These are phyloP conservation scores for Beauveria pseudobassiana DNA, from an alignment of 2,329 filamentous ascomycete species.

Conservation along the genomic window DNA sequence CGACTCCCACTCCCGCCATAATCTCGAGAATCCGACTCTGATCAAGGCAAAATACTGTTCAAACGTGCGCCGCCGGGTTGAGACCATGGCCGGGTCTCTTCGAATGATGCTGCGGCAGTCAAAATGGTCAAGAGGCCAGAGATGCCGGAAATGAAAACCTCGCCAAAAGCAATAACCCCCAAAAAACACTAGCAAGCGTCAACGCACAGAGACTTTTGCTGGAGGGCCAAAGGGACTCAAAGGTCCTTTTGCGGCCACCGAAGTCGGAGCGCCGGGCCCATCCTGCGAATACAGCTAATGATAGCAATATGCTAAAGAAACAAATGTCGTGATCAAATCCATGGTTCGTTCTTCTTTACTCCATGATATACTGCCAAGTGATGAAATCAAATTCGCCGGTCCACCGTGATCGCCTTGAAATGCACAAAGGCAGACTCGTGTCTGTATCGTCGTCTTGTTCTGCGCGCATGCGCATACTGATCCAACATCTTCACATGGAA, in stretches of 20 bases:
- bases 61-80: not conserved
- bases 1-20: not conserved
- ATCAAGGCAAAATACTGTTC: not conserved
- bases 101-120: not conserved
- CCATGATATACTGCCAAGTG: not conserved
- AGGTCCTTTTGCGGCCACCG: not conserved
- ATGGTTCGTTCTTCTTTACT: not conserved
- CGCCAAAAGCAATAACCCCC: not conserved
- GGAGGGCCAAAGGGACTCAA: not conserved
- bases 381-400: slow-evolving; percentile 8
- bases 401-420: slow-evolving; percentile 5
- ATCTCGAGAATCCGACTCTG: not conserved
- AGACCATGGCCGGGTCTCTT: not conserved
- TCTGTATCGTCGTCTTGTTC: not conserved
- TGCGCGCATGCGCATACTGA: not conserved
- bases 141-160: not conserved
- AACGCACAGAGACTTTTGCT: not conserved
- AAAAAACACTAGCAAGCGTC: not conserved
- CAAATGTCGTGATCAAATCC: slow-evolving; percentile 5
- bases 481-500: slow-evolving; percentile 21
- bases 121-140: not conserved
- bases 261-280: not conserved
- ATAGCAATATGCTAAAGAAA: not conserved
- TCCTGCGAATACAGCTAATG: not conserved
- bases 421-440: slow-evolving; percentile 2